Percentiles rank a stretch among this genome's conserved stretches.
These are phyloP conservation scores for Pyrenochaeta sp. DNA, from an alignment of 2,329 filamentous ascomycete genomes.

Conservation along the genomic window DNA sequence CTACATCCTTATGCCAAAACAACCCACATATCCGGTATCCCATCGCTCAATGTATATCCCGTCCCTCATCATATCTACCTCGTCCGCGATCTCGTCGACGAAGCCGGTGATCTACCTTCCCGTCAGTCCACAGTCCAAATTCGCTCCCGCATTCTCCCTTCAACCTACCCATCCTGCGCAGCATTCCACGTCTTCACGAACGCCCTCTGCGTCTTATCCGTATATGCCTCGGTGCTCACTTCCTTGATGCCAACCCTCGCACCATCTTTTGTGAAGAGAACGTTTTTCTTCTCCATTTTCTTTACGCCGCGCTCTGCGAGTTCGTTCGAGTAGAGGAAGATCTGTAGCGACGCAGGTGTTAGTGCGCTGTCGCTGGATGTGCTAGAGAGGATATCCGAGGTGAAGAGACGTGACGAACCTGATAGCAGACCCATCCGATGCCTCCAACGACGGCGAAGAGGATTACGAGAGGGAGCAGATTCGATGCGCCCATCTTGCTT, in stretches of 20 bases:
- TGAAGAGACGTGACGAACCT: constrained; percentile 49
- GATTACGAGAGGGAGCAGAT: constrained; percentile 73
- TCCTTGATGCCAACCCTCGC: constrained; percentile 76
- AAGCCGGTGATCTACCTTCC: neutral
- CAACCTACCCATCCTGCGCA: constrained; percentile 35
- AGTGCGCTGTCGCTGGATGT: constrained; percentile 2
- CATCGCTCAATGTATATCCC: neutral
- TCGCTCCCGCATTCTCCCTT: neutral
- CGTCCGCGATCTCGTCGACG: constrained; percentile 3
- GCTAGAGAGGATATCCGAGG: neutral
- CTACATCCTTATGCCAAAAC: neutral
- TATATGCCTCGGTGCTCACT: constrained; percentile 72
- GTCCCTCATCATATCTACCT: neutral
- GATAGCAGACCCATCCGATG: constrained; percentile 73
- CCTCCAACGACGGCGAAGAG: constrained; percentile 66
- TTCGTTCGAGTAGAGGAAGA: constrained; percentile 73
- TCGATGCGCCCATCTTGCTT: constrained; percentile 48
- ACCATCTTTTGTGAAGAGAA: constrained; percentile 78
- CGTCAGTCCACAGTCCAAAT: neutral
- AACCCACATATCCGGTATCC: neutral
- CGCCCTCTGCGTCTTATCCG: constrained; percentile 74
- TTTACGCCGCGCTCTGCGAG: constrained; percentile 71
- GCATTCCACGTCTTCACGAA: constrained; percentile 62
- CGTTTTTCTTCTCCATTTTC: constrained; percentile 78
- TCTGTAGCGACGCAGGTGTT: constrained; percentile 38